Percentiles rank a stretch among this genome's conserved stretches.
phyloP scores from a whole-genome alignment of 306 rosid genomes.

The Lathyrus sativus region DNA sequence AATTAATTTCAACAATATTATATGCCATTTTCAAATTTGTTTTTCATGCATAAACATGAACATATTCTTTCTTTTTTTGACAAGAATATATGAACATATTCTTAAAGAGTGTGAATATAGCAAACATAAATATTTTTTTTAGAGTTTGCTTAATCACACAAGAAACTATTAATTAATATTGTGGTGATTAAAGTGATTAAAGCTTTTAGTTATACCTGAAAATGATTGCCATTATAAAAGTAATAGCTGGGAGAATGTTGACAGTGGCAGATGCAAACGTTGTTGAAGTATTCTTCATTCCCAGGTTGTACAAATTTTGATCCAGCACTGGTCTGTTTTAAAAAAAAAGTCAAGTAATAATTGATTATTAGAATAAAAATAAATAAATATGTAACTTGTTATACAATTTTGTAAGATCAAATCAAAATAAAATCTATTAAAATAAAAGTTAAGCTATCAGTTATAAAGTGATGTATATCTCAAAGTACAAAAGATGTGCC shows the following conservation, averaged over 20 bases:
- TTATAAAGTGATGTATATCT: background rate
- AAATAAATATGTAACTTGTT: background rate
- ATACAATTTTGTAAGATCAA: too few species aligned
- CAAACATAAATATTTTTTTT: background rate
- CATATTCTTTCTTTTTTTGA: background rate
- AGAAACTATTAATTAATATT: background rate
- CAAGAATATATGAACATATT: conserved; percentile 16
- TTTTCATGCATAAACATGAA: background rate
- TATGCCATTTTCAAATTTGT: too few species aligned
- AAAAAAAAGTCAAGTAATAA: conserved; percentile 9
- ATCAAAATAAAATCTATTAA: conserved; percentile 8
- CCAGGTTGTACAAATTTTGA: conserved; percentile 86
- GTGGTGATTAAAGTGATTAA: conserved; percentile 21
- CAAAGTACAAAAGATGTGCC: conserved; percentile 32
- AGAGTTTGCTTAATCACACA: background rate
- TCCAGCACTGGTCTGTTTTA: conserved; percentile 90
- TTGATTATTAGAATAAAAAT: background rate
- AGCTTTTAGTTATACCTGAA: conserved; percentile 62
- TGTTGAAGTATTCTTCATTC: conserved; percentile 89
- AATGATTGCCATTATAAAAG: conserved; percentile 81
- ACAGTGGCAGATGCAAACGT: conserved; percentile 79
- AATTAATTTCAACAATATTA: too few species aligned
- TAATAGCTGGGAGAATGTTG: conserved; percentile 88
- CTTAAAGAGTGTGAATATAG: conserved; percentile 15
- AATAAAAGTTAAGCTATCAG: background rate